A percentile compares a stretch with the other conserved stretches of the same genome.
phyloP scores from a whole-genome alignment of 2,329 filamentous ascomycete genomes.

The Aspergillus intermedius region DNA sequence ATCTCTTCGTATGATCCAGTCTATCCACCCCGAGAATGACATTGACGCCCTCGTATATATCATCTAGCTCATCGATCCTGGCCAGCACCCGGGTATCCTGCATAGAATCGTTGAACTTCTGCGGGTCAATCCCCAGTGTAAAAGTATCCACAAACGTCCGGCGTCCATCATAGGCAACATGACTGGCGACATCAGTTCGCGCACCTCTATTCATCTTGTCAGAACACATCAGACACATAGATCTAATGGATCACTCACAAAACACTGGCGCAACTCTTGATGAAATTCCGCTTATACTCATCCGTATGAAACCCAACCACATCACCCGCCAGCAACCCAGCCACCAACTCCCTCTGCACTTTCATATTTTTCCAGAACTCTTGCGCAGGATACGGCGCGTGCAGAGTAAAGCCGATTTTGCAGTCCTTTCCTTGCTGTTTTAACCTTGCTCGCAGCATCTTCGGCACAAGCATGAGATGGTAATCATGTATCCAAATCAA shows the following conservation, averaged over 20 bases:
- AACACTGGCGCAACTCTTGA: conserved; percentile 80
- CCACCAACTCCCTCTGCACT: conserved; percentile 73
- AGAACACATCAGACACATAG: background rate
- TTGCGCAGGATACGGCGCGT: conserved; percentile 85
- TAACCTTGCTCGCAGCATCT: conserved; percentile 76
- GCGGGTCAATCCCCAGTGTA: conserved; percentile 86
- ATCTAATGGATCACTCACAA: conserved; percentile 46
- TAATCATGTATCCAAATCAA: conserved; percentile 94
- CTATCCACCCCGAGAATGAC: conserved; percentile 86
- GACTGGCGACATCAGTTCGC: conserved; percentile 65
- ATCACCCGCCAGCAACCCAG: conserved; percentile 77
- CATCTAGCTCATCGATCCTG: conserved; percentile 66
- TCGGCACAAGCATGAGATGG: conserved; percentile 84
- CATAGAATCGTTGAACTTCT: conserved; percentile 78
- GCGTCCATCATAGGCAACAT: conserved; percentile 73
- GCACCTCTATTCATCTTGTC: conserved; percentile 16
- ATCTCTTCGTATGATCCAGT: conserved; percentile 91
- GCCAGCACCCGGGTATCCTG: conserved; percentile 68
- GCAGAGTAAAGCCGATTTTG: conserved; percentile 89
- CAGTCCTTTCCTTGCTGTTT: conserved; percentile 65
- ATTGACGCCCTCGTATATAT: conserved; percentile 82
- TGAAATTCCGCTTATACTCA: conserved; percentile 84
- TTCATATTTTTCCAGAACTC: conserved; percentile 89
- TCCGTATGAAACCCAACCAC: conserved; percentile 96
- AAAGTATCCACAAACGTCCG: conserved; percentile 81